phyloP scores from a whole-genome alignment of 2,329 filamentous ascomycete species.

The Penicillium psychrosexuale region DNA sequence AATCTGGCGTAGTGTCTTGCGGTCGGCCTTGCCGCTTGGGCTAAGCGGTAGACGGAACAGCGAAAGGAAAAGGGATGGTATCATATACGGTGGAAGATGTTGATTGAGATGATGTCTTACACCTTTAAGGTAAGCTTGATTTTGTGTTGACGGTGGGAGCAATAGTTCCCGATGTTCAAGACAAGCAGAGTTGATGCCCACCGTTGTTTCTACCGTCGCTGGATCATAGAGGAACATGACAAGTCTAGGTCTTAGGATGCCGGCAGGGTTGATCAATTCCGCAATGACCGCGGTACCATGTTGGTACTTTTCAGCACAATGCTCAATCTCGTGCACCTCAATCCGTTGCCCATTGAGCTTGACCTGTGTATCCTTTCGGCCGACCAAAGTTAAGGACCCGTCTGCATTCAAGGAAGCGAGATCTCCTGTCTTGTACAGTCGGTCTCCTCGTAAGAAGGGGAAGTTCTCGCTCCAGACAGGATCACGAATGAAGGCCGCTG shows the following conservation, averaged over 20 bases:
- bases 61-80: not conserved
- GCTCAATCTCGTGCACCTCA: slow-evolving; percentile 35
- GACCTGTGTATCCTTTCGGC: slow-evolving; percentile 35
- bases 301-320: slow-evolving; percentile 8
- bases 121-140: not conserved
- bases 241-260: not conserved
- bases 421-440: slow-evolving; percentile 32
- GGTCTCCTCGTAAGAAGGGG: not conserved
- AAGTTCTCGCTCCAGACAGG: not conserved
- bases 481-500: not conserved
- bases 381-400: slow-evolving; percentile 30
- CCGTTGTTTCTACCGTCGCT: not conserved
- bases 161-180: not conserved
- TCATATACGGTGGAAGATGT: not conserved
- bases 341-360: slow-evolving; percentile 37
- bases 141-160: not conserved
- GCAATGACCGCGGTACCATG: not conserved
- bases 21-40: not conserved
- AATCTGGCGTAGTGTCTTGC: not conserved
- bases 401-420: slow-evolving; percentile 30
- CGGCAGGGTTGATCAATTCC: not conserved
- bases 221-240: not conserved
- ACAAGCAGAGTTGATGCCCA: not conserved
- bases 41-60: not conserved
- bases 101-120: not conserved